phyloP scores from a whole-genome alignment of 2,329 filamentous ascomycete species.

The Colletotrichum caudatum region DNA sequence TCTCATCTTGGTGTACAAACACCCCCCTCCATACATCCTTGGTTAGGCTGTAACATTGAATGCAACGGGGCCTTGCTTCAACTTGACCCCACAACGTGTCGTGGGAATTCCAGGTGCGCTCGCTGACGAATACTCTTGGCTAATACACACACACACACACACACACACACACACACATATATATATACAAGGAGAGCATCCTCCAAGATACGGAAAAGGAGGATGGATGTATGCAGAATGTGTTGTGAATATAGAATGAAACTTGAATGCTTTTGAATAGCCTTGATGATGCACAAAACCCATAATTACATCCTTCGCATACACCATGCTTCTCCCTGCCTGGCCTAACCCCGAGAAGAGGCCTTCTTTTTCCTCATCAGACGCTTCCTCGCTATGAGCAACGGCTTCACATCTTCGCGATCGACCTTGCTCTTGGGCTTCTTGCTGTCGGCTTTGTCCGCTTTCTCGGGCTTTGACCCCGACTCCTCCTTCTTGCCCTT shows the following conservation, averaged over 20 bases:
- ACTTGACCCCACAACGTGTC: too few relatives aligned
- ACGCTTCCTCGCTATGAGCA: conserved; percentile 88
- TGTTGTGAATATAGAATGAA: background rate
- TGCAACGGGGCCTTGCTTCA: conserved; percentile 11
- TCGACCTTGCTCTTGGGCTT: conserved; percentile 44
- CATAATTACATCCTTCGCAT: conserved; percentile 3
- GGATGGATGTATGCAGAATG: background rate
- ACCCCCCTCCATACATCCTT: background rate
- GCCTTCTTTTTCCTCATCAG: conserved; percentile 79
- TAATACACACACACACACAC: too few relatives aligned
- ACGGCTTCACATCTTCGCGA: conserved; percentile 66
- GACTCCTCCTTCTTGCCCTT: conserved; percentile 53
- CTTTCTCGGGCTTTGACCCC: conserved; percentile 42
- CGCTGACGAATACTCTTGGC: background rate
- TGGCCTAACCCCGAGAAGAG: conserved; percentile 49
- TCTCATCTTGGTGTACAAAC: conserved; percentile 13
- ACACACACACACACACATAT: too few relatives aligned
- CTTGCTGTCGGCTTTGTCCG: conserved; percentile 29
- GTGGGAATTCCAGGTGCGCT: background rate
- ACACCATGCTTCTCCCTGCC: background rate
- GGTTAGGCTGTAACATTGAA: background rate
- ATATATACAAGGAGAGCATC: too few relatives aligned
- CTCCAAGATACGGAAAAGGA: background rate
- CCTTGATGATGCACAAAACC: conserved; percentile 8
- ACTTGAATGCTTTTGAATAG: conserved; percentile 15